These are phyloP conservation scores for Fusarium euwallaceae DNA, from an alignment of 2,329 filamentous ascomycete genomes.

Conservation along the genomic window DNA sequence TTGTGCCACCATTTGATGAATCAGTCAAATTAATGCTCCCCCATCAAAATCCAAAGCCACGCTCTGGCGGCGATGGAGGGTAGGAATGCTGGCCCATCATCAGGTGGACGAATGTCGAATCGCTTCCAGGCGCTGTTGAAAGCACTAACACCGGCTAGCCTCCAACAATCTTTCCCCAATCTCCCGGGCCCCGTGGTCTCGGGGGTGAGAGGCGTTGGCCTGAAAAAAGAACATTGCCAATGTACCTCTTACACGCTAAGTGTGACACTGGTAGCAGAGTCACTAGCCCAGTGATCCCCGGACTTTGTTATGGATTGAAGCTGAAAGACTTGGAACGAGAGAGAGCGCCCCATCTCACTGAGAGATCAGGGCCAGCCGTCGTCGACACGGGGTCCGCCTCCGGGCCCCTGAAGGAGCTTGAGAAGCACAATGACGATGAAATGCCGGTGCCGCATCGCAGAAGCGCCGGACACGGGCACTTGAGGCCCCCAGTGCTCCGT, in stretches of 20 bases:
- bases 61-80: slow-evolving; percentile 14
- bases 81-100: slow-evolving; percentile 36
- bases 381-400: slow-evolving; percentile 38
- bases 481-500: slow-evolving; percentile 21
- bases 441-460: slow-evolving; percentile 23
- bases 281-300: slow-evolving; percentile 39
- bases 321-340: slow-evolving; percentile 21
- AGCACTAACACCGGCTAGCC: slow-evolving; percentile 26
- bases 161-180: slow-evolving; percentile 42
- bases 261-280: slow-evolving; percentile 30
- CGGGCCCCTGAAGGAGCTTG: slow-evolving; percentile 26
- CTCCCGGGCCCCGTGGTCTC: slow-evolving; percentile 38
- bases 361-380: slow-evolving; percentile 43
- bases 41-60: neutral
- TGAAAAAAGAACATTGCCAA: slow-evolving; percentile 16
- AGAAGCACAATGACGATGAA: slow-evolving; percentile 38
- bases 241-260: slow-evolving; percentile 23
- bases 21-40: slow-evolving; percentile 9
- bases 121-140: slow-evolving; percentile 19
- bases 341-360: slow-evolving; percentile 14
- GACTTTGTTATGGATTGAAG: slow-evolving; percentile 34
- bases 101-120: slow-evolving; percentile 34
- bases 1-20: slow-evolving; percentile 31
- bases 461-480: slow-evolving; percentile 19
- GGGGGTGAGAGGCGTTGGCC: slow-evolving; percentile 29